Evolutionary conservation across 106 monocot genomes (phyloP), one percentile per base, ranked within the genome.

Genomic region (Allium fistulosum): DNA sequence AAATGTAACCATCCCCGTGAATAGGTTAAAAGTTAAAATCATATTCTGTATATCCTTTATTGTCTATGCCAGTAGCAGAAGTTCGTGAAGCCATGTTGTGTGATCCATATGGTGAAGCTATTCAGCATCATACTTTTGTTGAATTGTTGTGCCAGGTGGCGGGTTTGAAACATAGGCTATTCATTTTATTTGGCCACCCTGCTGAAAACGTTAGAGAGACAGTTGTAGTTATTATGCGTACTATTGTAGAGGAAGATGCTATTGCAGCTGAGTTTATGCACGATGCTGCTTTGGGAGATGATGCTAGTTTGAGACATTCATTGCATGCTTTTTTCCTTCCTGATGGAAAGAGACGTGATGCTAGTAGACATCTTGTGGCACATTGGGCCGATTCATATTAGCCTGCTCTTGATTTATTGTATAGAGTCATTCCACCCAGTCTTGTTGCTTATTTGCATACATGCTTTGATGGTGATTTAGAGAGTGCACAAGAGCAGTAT

Each of bases 361-460:
- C 93, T 57, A 99, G 97, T 78, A 72, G 79, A 51, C 97, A 99
- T 57, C 97, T 99, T 78, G 97, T n/a, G n/a, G n/a, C n/a, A n/a
- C n/a, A n/a, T n/a, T n/a, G n/a, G n/a, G n/a, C n/a, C n/a, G n/a
- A n/a, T 99, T 99, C 97, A 27, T 99, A 91, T 85, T 92, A 99
- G 67, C 97, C 97, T 75, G 92, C 97, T 65, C 75, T 92, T 66
- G 82, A 90, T 79, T 89, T 99, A 66, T 70, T 99, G 59, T 99
- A 92, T 62, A 80, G 97, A 73, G 88, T 99, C 69, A 86, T 99
- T 74, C 97, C 97, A 68, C 97, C 97, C 77, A 92, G 97, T 7
- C 97, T 99, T 70, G 97, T 99, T 75, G 97, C 97, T 66, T 99
- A 99, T 82, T 76, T 99, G 77, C 97, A 92, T 63, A 99, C 97